phyloP scores from a whole-genome alignment of 805 yeast genomes.

The Saccharomycodes ludwigii region DNA sequence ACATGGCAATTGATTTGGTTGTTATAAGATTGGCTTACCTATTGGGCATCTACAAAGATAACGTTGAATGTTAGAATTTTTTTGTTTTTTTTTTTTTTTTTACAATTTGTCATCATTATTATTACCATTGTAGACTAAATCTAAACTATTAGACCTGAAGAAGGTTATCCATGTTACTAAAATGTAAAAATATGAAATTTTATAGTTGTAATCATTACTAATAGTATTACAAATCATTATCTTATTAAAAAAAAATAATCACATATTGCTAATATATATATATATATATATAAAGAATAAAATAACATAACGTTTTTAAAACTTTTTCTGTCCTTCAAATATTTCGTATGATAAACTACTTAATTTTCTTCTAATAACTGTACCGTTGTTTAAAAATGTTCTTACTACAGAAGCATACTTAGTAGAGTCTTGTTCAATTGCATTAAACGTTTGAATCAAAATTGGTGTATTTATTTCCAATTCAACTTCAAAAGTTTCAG shows the following conservation, averaged over 20 bases:
- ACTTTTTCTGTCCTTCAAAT: constrained; percentile 26
- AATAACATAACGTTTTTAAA: constrained; percentile 8
- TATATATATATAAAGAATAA: constrained; percentile 1
- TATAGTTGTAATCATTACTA: constrained; percentile 1
- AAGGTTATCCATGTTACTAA: too few relatives aligned
- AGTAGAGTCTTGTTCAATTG: constrained; percentile 32
- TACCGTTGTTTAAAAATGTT: constrained; percentile 48
- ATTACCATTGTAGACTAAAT: too few relatives aligned
- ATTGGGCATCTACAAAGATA: constrained; percentile 61
- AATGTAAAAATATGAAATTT: too few relatives aligned
- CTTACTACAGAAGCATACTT: constrained; percentile 48
- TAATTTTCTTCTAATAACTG: constrained; percentile 28
- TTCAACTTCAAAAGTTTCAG: constrained; percentile 32
- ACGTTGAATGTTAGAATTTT: constrained; percentile 4
- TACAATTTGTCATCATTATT: too few relatives aligned
- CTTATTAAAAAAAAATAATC: constrained; percentile 1
- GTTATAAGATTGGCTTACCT: constrained; percentile 83
- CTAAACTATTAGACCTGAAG: too few relatives aligned
- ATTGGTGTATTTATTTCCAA: constrained; percentile 36
- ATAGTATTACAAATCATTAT: background rate
- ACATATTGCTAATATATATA: background rate
- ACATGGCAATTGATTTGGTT: constrained; percentile 89
- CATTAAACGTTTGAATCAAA: constrained; percentile 28
- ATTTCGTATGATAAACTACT: constrained; percentile 22
- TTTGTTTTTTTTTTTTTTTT: constrained; percentile 3